Percentiles rank a stretch among this genome's conserved stretches.
Evolutionary conservation across 2,329 filamentous ascomycete genomes (phyloP).

Genomic region (Hypoxylon sp.): DNA sequence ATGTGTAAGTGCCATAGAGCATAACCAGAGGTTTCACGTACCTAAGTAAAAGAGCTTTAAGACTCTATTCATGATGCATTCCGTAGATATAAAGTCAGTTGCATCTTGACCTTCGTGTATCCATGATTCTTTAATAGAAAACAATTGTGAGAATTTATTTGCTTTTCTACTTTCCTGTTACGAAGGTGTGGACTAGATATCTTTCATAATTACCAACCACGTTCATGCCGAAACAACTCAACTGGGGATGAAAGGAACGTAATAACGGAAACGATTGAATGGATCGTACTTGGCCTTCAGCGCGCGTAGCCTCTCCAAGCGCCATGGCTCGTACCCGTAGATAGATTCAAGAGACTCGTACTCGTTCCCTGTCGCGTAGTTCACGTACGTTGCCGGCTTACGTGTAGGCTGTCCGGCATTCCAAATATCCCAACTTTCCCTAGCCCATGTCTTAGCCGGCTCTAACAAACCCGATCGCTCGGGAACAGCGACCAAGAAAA

Average conservation of each 20-base stretch:
- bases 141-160: no score
- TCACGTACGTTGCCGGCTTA: conserved; percentile 37
- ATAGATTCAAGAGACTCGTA: conserved; percentile 28
- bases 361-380: conserved; percentile 44
- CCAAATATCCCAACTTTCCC: conserved; percentile 32
- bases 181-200: no score
- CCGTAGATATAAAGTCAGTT: no score
- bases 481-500: not conserved
- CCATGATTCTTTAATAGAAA: no score
- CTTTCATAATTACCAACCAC: not conserved
- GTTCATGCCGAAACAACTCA: not conserved
- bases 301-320: conserved; percentile 45
- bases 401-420: conserved; percentile 37
- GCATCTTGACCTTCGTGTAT: no score
- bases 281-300: conserved; percentile 54
- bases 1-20: no score
- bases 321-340: conserved; percentile 48
- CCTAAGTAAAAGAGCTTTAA: no score
- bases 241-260: conserved; percentile 25
- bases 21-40: no score
- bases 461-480: conserved; percentile 6
- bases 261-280: conserved; percentile 38
- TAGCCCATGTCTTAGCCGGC: conserved; percentile 23
- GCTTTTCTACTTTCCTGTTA: no score
- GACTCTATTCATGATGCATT: no score